Conservation (phyloP, 2,329 filamentous ascomycete species). For the Dendryphion nanum region DNA sequence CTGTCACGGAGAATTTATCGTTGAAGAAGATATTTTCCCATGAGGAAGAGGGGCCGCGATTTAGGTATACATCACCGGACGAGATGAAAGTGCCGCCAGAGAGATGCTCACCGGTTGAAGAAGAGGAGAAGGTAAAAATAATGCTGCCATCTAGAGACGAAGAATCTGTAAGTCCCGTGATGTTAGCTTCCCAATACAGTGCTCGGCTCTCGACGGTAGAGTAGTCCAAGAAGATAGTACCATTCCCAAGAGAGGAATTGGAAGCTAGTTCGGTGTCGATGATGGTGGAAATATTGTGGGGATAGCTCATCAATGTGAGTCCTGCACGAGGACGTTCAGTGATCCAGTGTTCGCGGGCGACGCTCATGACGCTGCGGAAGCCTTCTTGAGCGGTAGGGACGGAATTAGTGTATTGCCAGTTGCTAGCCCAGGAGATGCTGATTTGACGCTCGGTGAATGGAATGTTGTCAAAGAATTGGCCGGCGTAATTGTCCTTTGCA, state of each 20-base stretch:
- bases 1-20: slow-evolving; percentile 49
- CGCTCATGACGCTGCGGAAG: slow-evolving; percentile 54
- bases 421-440: slow-evolving; percentile 57
- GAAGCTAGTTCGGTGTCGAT: slow-evolving; percentile 45
- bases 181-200: slow-evolving; percentile 55
- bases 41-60: slow-evolving; percentile 49
- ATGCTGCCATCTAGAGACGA: slow-evolving; percentile 40
- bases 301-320: slow-evolving; percentile 51
- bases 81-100: slow-evolving; percentile 51
- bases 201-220: slow-evolving; percentile 50
- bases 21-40: slow-evolving; percentile 58
- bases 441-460: slow-evolving; percentile 46
- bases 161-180: slow-evolving; percentile 43
- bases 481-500: slow-evolving; percentile 56
- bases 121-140: slow-evolving; percentile 55
- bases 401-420: slow-evolving; percentile 58
- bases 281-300: slow-evolving; percentile 51
- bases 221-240: slow-evolving; percentile 52
- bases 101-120: slow-evolving; percentile 49
- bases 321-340: slow-evolving; percentile 52
- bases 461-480: slow-evolving; percentile 51
- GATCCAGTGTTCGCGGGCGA: slow-evolving; percentile 54
- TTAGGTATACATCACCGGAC: slow-evolving; percentile 49
- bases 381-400: slow-evolving; percentile 57
- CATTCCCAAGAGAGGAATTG: slow-evolving; percentile 49